A percentile compares a stretch with the other conserved stretches of the same genome.
Conservation (phyloP, 2,329 filamentous ascomycete species). For the Trichoderma koningiopsis region DNA sequence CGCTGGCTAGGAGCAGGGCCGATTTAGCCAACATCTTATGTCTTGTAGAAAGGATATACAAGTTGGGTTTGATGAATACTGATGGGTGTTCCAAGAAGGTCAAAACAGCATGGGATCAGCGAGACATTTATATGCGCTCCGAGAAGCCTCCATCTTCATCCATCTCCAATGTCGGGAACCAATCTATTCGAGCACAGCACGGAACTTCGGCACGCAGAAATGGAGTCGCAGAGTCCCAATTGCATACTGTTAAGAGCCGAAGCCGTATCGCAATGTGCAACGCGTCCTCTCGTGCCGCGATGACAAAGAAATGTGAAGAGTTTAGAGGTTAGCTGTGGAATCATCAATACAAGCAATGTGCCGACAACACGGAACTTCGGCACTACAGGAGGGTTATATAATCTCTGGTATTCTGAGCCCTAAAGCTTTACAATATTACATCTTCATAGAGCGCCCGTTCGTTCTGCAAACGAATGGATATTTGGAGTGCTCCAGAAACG, state of each 20-base stretch:
- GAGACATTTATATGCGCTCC: background rate
- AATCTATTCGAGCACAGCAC: background rate
- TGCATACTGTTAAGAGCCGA: background rate
- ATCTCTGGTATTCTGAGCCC: too few relatives aligned
- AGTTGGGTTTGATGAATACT: background rate
- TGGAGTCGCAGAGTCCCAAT: background rate
- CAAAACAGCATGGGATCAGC: background rate
- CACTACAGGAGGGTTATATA: too few relatives aligned
- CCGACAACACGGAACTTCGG: background rate
- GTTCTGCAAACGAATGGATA: too few relatives aligned
- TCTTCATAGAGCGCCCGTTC: too few relatives aligned
- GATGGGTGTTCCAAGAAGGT: too few relatives aligned
- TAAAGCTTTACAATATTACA: too few relatives aligned
- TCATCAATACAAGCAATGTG: background rate
- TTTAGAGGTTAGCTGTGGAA: background rate
- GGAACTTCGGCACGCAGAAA: background rate
- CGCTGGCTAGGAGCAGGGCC: background rate
- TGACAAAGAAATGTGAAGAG: background rate
- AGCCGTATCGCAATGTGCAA: background rate
- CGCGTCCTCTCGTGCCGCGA: background rate
- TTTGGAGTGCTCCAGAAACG: too few relatives aligned
- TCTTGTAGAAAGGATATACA: background rate
- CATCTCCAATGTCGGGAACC: background rate
- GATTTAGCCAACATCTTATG: background rate
- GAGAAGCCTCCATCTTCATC: background rate